Percentiles rank a stretch among this genome's conserved stretches.
Evolutionary conservation across 1,284 basidiomycete species (phyloP).

Genomic region (Baeospora myosura): DNA sequence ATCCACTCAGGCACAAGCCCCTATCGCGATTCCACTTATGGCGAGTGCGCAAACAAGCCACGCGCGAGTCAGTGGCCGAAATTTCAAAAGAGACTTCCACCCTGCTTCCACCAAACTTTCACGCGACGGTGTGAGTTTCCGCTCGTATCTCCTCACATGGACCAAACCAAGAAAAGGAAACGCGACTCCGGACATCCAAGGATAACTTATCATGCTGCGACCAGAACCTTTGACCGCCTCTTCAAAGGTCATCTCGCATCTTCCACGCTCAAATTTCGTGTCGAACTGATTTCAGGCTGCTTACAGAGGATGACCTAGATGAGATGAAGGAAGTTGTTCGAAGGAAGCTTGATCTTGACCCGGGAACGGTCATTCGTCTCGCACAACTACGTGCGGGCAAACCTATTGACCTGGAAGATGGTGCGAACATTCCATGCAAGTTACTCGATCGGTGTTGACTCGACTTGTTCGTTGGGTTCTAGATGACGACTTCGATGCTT

Average conservation of each 20-base stretch:
- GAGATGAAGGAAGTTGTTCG: slow-evolving; percentile 50
- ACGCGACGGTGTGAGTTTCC: slow-evolving; percentile 23
- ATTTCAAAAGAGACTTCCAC: too few species aligned
- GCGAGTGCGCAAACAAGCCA: not conserved
- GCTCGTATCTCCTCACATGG: too few species aligned
- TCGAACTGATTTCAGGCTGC: slow-evolving; percentile 2
- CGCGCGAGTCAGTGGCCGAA: too few species aligned
- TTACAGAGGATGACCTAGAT: slow-evolving; percentile 49
- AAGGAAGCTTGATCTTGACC: slow-evolving; percentile 48
- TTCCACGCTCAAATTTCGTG: slow-evolving; percentile 1
- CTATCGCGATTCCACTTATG: too few species aligned
- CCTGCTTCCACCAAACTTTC: slow-evolving; percentile 5
- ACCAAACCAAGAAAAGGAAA: slow-evolving; percentile 36
- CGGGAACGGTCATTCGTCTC: slow-evolving; percentile 36
- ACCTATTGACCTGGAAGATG: slow-evolving; percentile 63
- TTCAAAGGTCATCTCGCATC: slow-evolving; percentile 47
- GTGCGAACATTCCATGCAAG: slow-evolving; percentile 28
- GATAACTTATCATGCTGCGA: slow-evolving; percentile 46
- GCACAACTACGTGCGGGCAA: slow-evolving; percentile 48
- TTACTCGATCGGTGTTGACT: slow-evolving; percentile 1
- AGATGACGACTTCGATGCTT: slow-evolving; percentile 77
- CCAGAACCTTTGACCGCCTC: slow-evolving; percentile 53
- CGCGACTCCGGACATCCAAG: slow-evolving; percentile 37
- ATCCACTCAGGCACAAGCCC: too few species aligned
- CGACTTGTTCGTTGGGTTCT: slow-evolving; percentile 3